Conservation (phyloP, 129 eudicot species). For the Erigeron canadensis region DNA sequence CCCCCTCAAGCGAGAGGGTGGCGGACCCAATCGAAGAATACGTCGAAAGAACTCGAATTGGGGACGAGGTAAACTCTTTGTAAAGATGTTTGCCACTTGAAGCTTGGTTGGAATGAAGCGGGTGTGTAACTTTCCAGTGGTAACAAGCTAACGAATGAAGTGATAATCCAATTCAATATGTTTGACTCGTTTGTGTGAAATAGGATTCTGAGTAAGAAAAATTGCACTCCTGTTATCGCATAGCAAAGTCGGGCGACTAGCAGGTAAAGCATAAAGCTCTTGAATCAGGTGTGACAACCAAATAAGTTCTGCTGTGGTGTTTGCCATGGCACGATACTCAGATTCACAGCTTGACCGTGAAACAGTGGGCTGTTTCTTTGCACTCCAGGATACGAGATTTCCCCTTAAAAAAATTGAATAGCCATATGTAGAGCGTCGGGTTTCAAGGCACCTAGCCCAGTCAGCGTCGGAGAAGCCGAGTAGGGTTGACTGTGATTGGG, state of each 20-base stretch:
- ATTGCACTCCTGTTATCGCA: not conserved
- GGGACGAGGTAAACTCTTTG: not conserved
- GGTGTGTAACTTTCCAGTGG: not conserved
- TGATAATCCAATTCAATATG: not conserved
- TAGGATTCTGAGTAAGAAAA: not conserved
- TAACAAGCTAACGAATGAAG: not conserved
- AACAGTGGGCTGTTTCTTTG: too few species aligned
- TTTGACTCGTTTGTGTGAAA: not conserved
- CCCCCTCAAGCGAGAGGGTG: constrained; percentile 2
- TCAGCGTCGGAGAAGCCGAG: not conserved
- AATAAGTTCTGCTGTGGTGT: not conserved
- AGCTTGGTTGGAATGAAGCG: not conserved
- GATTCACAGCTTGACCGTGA: not conserved
- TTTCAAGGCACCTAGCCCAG: constrained; percentile 2
- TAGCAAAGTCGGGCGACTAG: not conserved
- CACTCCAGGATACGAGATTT: too few species aligned
- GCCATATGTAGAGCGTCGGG: not conserved
- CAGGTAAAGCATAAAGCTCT: not conserved
- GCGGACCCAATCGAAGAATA: constrained; percentile 1
- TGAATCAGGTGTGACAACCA: not conserved
- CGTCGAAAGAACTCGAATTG: not conserved
- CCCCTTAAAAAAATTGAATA: too few species aligned
- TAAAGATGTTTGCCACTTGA: not conserved
- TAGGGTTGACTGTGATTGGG: not conserved
- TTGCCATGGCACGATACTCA: constrained; percentile 15